Conservation (phyloP, 305 asterid genomes). For the Solanum hybrid region DNA sequence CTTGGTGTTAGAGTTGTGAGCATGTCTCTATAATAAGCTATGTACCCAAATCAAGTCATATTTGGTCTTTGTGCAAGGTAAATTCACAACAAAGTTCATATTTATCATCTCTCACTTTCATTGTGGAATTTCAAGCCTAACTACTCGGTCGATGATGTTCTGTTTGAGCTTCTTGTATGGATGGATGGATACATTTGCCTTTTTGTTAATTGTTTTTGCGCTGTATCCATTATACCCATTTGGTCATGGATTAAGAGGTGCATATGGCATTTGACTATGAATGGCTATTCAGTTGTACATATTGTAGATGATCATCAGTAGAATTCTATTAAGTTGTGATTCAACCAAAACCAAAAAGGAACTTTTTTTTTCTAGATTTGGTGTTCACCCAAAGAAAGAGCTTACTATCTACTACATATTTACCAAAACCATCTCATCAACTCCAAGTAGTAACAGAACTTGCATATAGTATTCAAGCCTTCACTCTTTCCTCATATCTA, state of each 20-base stretch:
- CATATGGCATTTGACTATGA: background rate
- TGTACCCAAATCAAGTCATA: background rate
- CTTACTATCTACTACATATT: background rate
- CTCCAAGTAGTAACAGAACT: background rate
- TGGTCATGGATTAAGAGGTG: background rate
- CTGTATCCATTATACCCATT: background rate
- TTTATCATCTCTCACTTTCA: background rate
- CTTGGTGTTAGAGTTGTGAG: background rate
- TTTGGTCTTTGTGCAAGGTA: background rate
- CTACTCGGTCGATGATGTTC: background rate
- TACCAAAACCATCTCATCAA: background rate
- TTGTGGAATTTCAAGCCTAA: background rate
- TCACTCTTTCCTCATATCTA: slow-evolving; percentile 14
- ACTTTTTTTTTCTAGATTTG: background rate
- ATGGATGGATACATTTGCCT: background rate
- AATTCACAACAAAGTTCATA: background rate
- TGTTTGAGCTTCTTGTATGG: background rate
- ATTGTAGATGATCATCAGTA: background rate
- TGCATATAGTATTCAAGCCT: slow-evolving; percentile 11
- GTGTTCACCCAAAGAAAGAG: background rate
- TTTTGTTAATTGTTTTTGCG: background rate
- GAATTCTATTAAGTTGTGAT: background rate
- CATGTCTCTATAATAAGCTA: background rate
- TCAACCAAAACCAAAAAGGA: background rate
- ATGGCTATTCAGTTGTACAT: background rate